These are phyloP conservation scores for Penicillium cinerascens DNA, from an alignment of 495 filamentous ascomycete genomes.

Conservation along the genomic window DNA sequence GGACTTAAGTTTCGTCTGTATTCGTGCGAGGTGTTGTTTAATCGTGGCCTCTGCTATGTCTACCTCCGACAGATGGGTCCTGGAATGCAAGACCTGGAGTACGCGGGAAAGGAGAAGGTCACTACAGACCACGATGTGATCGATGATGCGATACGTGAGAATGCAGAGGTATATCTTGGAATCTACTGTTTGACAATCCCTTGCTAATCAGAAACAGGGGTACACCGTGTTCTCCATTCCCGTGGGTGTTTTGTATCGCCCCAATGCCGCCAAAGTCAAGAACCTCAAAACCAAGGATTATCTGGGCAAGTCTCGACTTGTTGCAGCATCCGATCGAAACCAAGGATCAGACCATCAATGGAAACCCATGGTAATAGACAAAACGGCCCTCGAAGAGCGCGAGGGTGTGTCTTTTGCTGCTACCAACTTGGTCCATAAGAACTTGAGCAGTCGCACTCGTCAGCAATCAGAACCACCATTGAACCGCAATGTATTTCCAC, in stretches of 20 bases:
- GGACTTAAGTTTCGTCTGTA: constrained; percentile 94
- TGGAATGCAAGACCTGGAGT: constrained; percentile 87
- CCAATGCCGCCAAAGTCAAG: constrained; percentile 96
- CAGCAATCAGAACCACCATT: constrained; percentile 86
- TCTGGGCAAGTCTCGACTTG: constrained; percentile 85
- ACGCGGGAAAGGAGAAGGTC: constrained; percentile 93
- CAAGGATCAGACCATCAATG: constrained; percentile 24
- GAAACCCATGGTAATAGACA: constrained; percentile 21
- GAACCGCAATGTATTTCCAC: constrained; percentile 85
- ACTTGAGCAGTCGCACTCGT: constrained; percentile 65
- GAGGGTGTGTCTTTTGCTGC: constrained; percentile 87
- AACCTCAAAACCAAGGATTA: constrained; percentile 98
- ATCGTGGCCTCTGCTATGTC: constrained; percentile 95
- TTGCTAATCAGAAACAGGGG: constrained; percentile 53
- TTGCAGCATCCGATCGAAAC: constrained; percentile 79
- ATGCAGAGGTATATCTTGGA: constrained; percentile 75
- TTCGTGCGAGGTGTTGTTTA: constrained; percentile 98
- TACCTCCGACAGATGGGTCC: constrained; percentile 87
- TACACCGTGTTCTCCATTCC: constrained; percentile 99
- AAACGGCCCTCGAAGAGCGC: constrained; percentile 64
- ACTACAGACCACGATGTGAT: constrained; percentile 96
- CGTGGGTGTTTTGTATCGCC: constrained; percentile 89
- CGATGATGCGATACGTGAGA: constrained; percentile 89
- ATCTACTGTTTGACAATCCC: background rate
- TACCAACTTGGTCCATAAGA: constrained; percentile 83